Base-by-base conservation (phyloP, 2,329 filamentous ascomycete species). In the Fusarium udum region DNA sequence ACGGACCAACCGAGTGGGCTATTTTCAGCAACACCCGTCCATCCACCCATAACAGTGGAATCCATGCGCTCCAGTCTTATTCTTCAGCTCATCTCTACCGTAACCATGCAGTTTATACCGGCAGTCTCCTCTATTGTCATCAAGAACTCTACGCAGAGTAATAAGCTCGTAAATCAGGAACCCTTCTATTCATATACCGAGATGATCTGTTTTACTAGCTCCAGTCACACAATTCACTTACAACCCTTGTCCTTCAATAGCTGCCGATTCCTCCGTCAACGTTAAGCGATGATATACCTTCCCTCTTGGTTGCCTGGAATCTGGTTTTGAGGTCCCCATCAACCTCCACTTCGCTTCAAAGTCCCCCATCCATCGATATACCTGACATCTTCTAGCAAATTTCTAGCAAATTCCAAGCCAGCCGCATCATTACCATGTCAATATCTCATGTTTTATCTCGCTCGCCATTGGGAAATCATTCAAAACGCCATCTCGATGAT, bases 21-120 rank as follows among this genome's bases (percentile, higher is more conserved):
- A 74, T 74, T 74, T 74, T 74, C 42, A 72, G 71, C 58, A 72
- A 59, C 55, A 53, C 28, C 51, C 32, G 9, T 48, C 42, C 60
- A 36, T 46, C 46, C 31, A 51, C 34, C 37, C 45, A 28, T 58
- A 46, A 20, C 24, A 36, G 24, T 55, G 34, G 24, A 40, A 55
- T 39, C 51, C 34, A 53, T 68, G 49, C 37, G 40, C 45, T 59
- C 61, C 43, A 59, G 53, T 46, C 39, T 61, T 31, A 34, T 45
- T 45, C 32, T 45, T 58, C 59, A 63, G 52, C 52, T 63, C 52
- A 39, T 39, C 40, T 46, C 31, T 63, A 26, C 42, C 20, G 56
- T 31, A 32, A 32, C 26, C 26, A 43, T 32, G n/a, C 34, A 16
- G 51, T 28, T 22, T 20, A 59, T 51, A 59, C 32, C 32, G 14